Base-by-base conservation (phyloP, 2,329 filamentous ascomycete genomes). In the Botryotinia convoluta region DNA sequence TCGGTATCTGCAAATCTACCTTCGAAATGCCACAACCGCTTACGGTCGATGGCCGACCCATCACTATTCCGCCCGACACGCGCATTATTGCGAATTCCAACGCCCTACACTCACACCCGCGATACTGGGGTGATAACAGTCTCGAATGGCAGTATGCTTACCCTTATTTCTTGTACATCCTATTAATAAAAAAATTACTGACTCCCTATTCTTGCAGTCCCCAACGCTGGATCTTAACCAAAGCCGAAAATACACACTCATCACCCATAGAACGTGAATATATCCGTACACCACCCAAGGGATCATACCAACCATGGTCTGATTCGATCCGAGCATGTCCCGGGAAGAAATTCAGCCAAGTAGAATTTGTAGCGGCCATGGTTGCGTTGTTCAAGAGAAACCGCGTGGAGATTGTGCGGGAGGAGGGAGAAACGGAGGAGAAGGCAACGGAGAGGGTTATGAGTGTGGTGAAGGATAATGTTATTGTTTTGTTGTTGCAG, bases 301-400 rank as follows among this genome's bases (percentile, higher is more conserved):
- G 73, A 7, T 42, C 54, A 16, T 78, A 74, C 54, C 14, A 77
- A 9, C 73, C 75, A 3, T 79, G 74, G 76, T 70, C 74, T 26
- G 57, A 44, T 16, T 75, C 76, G 48, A 70, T 74, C 1, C 69
- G 77, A 39, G 45, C 75, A 10, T 79, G 76, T 67, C 77, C 77
- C 0, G 75, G 77, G 8, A 77, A 75, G 63, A 77, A 77, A 26
- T 77, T 77, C 35, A 69, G 74, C 9, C 73, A 76, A 59, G 77
- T 79, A 8, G 77, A 79, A 62, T 77, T 78, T 68, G 74, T 77
- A 14, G 74, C 77, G 37, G 76, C 74, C 22, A 74, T 77, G 45
- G 60, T 72, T 39, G 45, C 45, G 9, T n/a, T 72, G 12, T 72
- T 72, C 39, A 57, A 65, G 26, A 70, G 72, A 26, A 42, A 76